Base-by-base conservation (phyloP, 257 asterid species). In the Avicennia marina region DNA sequence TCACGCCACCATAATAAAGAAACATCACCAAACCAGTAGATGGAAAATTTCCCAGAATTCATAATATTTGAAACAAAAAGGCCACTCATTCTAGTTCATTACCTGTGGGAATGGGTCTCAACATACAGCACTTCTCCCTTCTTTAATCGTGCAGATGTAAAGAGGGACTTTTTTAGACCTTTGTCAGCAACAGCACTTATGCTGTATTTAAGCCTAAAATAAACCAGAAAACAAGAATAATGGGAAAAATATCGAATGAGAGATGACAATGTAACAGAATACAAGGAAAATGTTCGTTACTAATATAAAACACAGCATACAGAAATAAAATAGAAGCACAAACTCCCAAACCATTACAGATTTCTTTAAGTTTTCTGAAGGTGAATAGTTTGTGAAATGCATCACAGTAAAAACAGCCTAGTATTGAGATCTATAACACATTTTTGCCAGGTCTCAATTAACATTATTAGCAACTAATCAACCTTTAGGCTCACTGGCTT, bases 181-280 rank as follows among this genome's bases (percentile, higher is more conserved):
- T 86, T 93, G 79, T 93, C 99, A 27, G 99, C 97, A 72, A 93
- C 95, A 56, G 83, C 95, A 69, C 90, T 89, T 26, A 89, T 79
- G 70, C 96, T 82, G 79, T 93, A 93, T 68, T 93, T 93, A 59
- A 86, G 91, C 99, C 99, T 93, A 59, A 60, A 31, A 63, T 33
- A 55, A 56, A 52, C 56, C 57, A 72, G 61, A 63, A 51, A 49
- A 18, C 45, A 58, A 62, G 56, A 55, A 46, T 48, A 39, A 44
- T 46, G 4, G 34, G 11, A 11, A 45, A 55, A 45, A 20, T 0
- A 64, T 46, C 39, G 20, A 31, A 48, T 26, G 24, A 67, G 26
- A 38, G 47, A 15, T 49, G 57, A 38, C 2, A 32, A 26, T 11
- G 36, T 7, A 60, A 13, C 15, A 49, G 11, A 12, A 50, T 21